These are phyloP conservation scores for Salmacisia buchloeana DNA, from an alignment of 1,284 basidiomycete species.

Conservation along the genomic window DNA sequence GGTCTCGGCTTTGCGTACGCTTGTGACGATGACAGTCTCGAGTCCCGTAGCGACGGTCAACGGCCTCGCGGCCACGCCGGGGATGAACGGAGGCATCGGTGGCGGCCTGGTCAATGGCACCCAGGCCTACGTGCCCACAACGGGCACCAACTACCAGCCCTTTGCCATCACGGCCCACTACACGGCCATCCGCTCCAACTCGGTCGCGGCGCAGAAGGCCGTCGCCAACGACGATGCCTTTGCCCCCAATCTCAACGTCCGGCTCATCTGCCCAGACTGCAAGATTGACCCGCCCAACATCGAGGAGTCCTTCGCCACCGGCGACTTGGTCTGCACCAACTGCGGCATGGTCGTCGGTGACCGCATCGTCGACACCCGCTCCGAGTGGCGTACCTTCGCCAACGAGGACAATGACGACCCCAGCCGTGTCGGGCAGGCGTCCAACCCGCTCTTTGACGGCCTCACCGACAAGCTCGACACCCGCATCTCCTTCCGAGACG, in stretches of 20 bases:
- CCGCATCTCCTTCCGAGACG: conserved; percentile 87
- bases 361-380: conserved; percentile 91
- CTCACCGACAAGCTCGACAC: conserved; percentile 90
- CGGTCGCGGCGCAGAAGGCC: conserved; percentile 5
- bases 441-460: conserved; percentile 81
- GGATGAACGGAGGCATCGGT: neutral
- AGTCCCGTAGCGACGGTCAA: no score
- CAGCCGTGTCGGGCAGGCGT: conserved; percentile 95
- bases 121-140: conserved; percentile 1
- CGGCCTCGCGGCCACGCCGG: no score
- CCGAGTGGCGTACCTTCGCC: conserved; percentile 97
- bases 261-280: conserved; percentile 74
- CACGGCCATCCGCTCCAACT: conserved; percentile 5
- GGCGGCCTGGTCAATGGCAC: neutral
- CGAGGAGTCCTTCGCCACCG: conserved; percentile 92
- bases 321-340: conserved; percentile 92
- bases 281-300: conserved; percentile 85
- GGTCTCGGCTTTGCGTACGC: no score
- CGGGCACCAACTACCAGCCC: conserved; percentile 8
- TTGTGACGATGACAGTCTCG: no score
- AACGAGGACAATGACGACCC: conserved; percentile 96
- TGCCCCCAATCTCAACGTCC: conserved; percentile 43
- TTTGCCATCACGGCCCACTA: conserved; percentile 11
- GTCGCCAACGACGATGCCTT: conserved; percentile 28
- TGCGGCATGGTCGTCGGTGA: conserved; percentile 95